Base-by-base conservation (phyloP, 352 stramenopile species). In the Peronosclerospora sorghi region DNA sequence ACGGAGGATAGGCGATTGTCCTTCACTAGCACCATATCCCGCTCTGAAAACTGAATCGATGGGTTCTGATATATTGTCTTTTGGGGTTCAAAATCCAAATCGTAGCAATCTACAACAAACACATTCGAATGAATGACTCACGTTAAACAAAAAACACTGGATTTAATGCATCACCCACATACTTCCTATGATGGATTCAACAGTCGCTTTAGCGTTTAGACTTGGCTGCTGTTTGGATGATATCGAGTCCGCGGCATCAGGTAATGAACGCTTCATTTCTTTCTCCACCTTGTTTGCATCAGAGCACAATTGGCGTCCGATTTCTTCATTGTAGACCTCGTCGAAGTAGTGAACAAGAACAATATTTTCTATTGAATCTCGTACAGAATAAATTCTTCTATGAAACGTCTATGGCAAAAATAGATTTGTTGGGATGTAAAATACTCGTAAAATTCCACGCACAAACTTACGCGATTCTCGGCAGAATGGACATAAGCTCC, bases 261-360 rank as follows among this genome's bases (percentile, higher is more conserved):
- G 37, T 20, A 82, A 56, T 12, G 55, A 39, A 5, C 52, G 58
- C 41, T 76, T 73, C 1, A 78, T 13, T 4, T 66, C 59, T 30
- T 77, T 77, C 7, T 8, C 32, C 8, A 18, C 50, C 9, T 38
- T 51, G 19, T 5, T 47, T 29, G 14, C 34, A 18, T 43, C 17
- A 7, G 32, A 35, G 4, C 28, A 24, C n/a, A 29, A 18, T 18
- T 32, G 48, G 47, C 34, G 21, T 41, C 19, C 14, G 19, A 35
- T 32, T 14, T 24, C 23, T 14, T 56, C 37, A 53, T 85, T 89
- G 50, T 82, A 62, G 3, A 61, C 48, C 57, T 90, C 76, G 27
- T 91, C 74, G 56, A 92, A 85, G 60, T 92, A 92, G 43, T 92
- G 80, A 2, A 92, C 80, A n/a, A 92, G 73, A 15, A 92, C 68